Conservation (phyloP, 768 basidiomycete species). For the Leucocoprinus leucothites region DNA sequence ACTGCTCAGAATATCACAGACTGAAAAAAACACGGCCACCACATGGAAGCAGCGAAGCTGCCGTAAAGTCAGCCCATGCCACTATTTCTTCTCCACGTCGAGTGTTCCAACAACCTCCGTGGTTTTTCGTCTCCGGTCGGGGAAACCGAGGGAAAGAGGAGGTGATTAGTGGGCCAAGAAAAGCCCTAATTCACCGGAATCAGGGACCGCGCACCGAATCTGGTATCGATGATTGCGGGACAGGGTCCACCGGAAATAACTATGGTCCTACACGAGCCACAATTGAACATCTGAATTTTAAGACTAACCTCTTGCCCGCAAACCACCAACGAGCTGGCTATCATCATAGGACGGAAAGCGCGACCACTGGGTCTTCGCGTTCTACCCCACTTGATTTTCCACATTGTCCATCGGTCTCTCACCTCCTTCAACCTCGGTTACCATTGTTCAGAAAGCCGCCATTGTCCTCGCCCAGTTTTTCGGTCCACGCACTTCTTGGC, state of each 20-base stretch:
- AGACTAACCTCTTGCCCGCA: background rate
- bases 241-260: background rate
- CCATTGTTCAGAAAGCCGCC: background rate
- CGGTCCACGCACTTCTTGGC: background rate
- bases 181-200: background rate
- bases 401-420: background rate
- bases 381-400: background rate
- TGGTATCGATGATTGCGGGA: conserved; percentile 1
- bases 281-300: conserved; percentile 1
- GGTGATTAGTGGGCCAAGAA: background rate
- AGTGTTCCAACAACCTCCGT: background rate
- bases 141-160: background rate
- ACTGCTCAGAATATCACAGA: background rate
- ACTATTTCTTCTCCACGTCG: background rate
- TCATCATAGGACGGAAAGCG: background rate
- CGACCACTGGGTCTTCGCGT: background rate
- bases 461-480: background rate
- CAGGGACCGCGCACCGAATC: background rate
- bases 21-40: background rate
- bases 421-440: background rate
- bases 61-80: background rate
- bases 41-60: background rate
- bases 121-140: background rate
- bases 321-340: background rate
- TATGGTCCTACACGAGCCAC: background rate